A percentile compares a stretch with the other conserved stretches of the same genome.
Evolutionary conservation across 2,329 filamentous ascomycete genomes (phyloP).

Genomic region (Westerdykella aurantiaca): DNA sequence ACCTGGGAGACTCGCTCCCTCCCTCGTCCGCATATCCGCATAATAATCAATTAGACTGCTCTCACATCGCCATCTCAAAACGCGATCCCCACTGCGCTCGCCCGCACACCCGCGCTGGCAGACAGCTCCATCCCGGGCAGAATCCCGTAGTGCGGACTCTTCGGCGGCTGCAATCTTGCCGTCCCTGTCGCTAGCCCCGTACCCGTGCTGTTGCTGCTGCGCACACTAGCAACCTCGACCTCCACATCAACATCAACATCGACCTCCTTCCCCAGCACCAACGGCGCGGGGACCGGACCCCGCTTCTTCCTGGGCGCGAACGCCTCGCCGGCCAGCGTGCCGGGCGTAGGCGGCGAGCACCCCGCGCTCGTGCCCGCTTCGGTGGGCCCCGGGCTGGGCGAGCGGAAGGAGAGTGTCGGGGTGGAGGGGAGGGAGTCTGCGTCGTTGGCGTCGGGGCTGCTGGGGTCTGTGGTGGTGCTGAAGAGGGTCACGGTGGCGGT

Average conservation of each 20-base stretch:
- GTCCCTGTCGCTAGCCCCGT: slow-evolving; percentile 4
- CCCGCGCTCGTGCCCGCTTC: background rate
- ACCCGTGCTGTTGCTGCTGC: slow-evolving; percentile 8
- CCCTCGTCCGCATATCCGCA: no score
- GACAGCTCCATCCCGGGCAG: slow-evolving; percentile 30
- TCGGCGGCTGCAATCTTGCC: slow-evolving; percentile 22
- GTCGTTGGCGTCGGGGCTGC: background rate
- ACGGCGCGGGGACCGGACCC: no score
- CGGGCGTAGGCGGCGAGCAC: slow-evolving; percentile 8
- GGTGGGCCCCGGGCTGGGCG: slow-evolving; percentile 1
- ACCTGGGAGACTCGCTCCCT: no score
- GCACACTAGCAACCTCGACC: no score
- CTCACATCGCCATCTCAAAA: slow-evolving; percentile 12
- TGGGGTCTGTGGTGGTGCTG: slow-evolving; percentile 6
- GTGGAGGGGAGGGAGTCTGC: slow-evolving; percentile 11
- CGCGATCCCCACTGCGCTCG: slow-evolving; percentile 29
- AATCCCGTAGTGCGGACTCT: slow-evolving; percentile 21
- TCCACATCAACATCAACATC: background rate
- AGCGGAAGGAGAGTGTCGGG: slow-evolving; percentile 11
- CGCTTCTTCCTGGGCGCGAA: background rate
- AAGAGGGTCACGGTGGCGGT: slow-evolving; percentile 30
- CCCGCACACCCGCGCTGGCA: slow-evolving; percentile 10
- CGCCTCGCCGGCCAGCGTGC: background rate
- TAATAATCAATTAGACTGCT: no score
- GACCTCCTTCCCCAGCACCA: background rate